Conservation (phyloP, 2,329 filamentous ascomycete genomes). For the Grosmannia huntii region DNA sequence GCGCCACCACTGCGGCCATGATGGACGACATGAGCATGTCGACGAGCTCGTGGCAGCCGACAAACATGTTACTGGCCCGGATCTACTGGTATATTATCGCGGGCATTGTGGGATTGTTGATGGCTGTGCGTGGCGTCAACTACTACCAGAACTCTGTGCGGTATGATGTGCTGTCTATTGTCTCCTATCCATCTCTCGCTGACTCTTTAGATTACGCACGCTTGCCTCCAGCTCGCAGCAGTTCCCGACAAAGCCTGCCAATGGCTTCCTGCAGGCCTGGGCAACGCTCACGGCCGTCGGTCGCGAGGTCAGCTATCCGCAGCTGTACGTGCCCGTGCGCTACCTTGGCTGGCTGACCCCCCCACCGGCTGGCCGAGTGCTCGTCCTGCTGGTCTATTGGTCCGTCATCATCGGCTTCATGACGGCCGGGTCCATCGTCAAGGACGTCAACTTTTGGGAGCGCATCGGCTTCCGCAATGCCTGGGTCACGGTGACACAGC, state of each 20-base stretch:
- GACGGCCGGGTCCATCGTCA: slow-evolving; percentile 31
- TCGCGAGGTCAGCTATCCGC: slow-evolving; percentile 44
- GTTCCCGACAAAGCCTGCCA: slow-evolving; percentile 39
- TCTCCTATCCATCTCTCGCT: not conserved
- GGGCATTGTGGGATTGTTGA: slow-evolving; percentile 30
- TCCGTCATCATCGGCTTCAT: slow-evolving; percentile 46
- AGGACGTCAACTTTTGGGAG: slow-evolving; percentile 47
- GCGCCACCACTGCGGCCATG: not conserved
- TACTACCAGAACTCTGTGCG: slow-evolving; percentile 22
- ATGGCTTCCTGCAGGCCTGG: slow-evolving; percentile 34
- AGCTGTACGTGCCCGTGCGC: slow-evolving; percentile 33
- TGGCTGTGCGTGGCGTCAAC: slow-evolving; percentile 29
- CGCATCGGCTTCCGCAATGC: slow-evolving; percentile 55
- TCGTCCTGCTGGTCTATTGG: slow-evolving; percentile 45
- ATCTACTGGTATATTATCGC: slow-evolving; percentile 48
- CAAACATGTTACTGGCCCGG: slow-evolving; percentile 38
- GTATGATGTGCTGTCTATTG: slow-evolving; percentile 19
- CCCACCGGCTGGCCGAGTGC: slow-evolving; percentile 41
- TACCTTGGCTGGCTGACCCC: slow-evolving; percentile 44
- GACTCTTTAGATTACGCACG: slow-evolving; percentile 28
- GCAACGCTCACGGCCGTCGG: slow-evolving; percentile 44
- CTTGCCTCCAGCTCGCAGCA: slow-evolving; percentile 28
- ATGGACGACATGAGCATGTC: slow-evolving; percentile 18
- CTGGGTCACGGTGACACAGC: slow-evolving; percentile 52
- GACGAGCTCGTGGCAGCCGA: slow-evolving; percentile 26